Evolutionary conservation across 2,329 filamentous ascomycete species (phyloP).

Genomic region (Fusarium bactridioides): DNA sequence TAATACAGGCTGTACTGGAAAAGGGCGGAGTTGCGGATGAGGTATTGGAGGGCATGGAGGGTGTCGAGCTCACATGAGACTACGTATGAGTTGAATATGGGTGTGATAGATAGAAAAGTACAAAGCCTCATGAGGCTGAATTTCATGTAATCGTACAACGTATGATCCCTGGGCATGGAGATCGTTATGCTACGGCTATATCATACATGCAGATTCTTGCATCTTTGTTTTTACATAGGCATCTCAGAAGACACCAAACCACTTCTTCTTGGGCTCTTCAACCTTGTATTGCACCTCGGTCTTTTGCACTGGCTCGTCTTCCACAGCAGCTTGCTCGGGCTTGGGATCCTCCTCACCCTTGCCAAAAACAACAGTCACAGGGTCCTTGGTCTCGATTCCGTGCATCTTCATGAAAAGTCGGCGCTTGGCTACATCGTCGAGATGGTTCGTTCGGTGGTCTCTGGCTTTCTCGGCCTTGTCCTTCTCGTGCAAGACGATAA

Average conservation of each 20-base stretch:
- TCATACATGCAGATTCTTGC: slow-evolving; percentile 24
- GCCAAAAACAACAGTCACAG: slow-evolving; percentile 58
- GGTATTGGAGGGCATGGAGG: slow-evolving; percentile 81
- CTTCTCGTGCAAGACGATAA: slow-evolving; percentile 78
- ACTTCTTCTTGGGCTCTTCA: slow-evolving; percentile 70
- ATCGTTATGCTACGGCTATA: slow-evolving; percentile 29
- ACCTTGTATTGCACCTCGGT: slow-evolving; percentile 41
- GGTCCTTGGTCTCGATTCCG: slow-evolving; percentile 73
- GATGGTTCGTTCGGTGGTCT: slow-evolving; percentile 74
- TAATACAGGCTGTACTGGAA: slow-evolving; percentile 80
- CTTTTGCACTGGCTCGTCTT: slow-evolving; percentile 46
- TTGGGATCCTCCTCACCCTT: slow-evolving; percentile 48
- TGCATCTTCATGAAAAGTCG: slow-evolving; percentile 86
- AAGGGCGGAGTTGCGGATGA: slow-evolving; percentile 85
- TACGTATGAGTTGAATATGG: neutral
- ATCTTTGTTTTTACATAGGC: slow-evolving; percentile 6
- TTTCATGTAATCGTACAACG: slow-evolving; percentile 32
- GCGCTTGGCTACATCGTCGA: slow-evolving; percentile 90
- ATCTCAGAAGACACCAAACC: slow-evolving; percentile 79
- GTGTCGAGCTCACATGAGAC: slow-evolving; percentile 69
- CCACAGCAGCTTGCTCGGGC: slow-evolving; percentile 46
- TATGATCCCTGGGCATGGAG: slow-evolving; percentile 13
- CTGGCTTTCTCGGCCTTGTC: slow-evolving; percentile 73
- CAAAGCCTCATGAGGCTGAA: slow-evolving; percentile 8
- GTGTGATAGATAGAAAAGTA: slow-evolving; percentile 10